A percentile compares a stretch with the other conserved stretches of the same genome.
phyloP scores from a whole-genome alignment of 345 rosid genomes.

The Camelina hispida region DNA sequence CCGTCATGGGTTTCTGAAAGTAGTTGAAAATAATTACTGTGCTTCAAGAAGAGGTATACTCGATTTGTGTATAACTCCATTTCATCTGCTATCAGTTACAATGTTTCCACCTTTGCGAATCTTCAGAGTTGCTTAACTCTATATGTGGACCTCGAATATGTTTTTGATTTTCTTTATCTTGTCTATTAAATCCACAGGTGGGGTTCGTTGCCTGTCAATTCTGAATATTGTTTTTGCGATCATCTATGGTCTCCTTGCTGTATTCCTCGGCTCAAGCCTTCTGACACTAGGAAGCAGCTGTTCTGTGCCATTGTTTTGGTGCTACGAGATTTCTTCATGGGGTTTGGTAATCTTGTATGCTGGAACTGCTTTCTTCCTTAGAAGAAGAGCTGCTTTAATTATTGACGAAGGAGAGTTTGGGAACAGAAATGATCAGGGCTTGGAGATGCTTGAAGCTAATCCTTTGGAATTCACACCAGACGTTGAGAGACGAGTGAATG shows the following conservation, averaged over 20 bases:
- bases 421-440: slow-evolving; percentile 61
- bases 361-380: slow-evolving; percentile 75
- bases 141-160: no score
- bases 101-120: slow-evolving; percentile 16
- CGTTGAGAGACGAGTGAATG: slow-evolving; percentile 77
- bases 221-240: slow-evolving; percentile 72
- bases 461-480: slow-evolving; percentile 76
- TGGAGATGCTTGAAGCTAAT: slow-evolving; percentile 89
- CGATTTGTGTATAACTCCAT: not conserved
- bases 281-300: slow-evolving; percentile 91
- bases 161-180: slow-evolving; percentile 27
- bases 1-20: slow-evolving; percentile 81
- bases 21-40: slow-evolving; percentile 91
- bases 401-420: slow-evolving; percentile 74
- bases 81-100: slow-evolving; percentile 5
- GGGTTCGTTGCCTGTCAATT: slow-evolving; percentile 85
- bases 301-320: slow-evolving; percentile 89
- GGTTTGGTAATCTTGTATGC: slow-evolving; percentile 73
- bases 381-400: slow-evolving; percentile 72
- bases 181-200: slow-evolving; percentile 57
- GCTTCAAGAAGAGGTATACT: slow-evolving; percentile 85
- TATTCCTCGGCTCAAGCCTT: slow-evolving; percentile 91
- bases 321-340: slow-evolving; percentile 89
- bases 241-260: slow-evolving; percentile 78
- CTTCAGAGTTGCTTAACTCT: no score